Base-by-base conservation (phyloP, 805 yeast genomes). In the Candida alai region DNA sequence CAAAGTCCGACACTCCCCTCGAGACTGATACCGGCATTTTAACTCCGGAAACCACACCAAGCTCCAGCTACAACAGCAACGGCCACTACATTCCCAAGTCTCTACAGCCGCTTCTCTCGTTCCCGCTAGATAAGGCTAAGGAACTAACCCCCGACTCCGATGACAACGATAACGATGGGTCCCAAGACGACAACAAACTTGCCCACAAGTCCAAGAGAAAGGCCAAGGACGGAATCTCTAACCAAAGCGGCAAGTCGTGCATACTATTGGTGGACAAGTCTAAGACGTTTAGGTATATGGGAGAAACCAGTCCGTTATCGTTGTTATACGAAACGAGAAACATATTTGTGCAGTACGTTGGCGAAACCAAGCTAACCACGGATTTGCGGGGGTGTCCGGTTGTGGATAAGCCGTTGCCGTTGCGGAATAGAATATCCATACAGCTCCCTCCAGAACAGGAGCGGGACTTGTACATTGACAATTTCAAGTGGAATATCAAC, bases 291-390 rank as follows among this genome's bases (percentile, higher is more conserved):
- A 42, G 68, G 16, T 66, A 63, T 35, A 40, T 67, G 32, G 73
- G 73, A 6, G 73, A 68, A 35, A 56, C 66, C 19, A 62, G 67
- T 17, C 64, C 70, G 0, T 50, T 64, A 8, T 62, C 73, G 2
- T 53, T 65, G 27, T 47, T 69, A 5, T 49, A 62, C 21, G 73
- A 69, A 40, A 54, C 65, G 3, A 46, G 72, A 8, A 61, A 58
- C 34, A 48, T 68, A 1, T 68, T 67, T 41, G 39, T 43, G 20
- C 37, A 37, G 34, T 37, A 41, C 24, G 37, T 34, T 30, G 38
- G 39, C 8, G 66, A 68, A 0, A 56, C 66, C 2, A 48, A 50
- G 9, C 65, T 68, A 35, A 58, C 66, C 1, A 54, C 53, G 24
- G 70, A 67, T 34, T 60, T 69, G 4, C 55, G 58, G 28, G 54